These are phyloP conservation scores for Monascus ruber DNA, from an alignment of 2,329 filamentous ascomycete species.

Conservation along the genomic window DNA sequence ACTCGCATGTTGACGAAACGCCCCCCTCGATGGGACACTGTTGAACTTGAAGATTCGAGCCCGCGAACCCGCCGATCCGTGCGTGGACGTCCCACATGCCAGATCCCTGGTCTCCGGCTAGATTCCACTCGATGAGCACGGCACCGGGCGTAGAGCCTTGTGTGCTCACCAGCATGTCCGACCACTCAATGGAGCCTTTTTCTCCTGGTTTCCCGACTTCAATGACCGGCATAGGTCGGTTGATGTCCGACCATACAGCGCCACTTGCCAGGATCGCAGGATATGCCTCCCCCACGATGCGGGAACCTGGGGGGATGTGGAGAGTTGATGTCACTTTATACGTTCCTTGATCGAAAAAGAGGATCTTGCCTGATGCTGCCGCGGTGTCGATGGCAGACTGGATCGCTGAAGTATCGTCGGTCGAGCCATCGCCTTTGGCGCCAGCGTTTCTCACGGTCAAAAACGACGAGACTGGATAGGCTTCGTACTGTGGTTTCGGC, in stretches of 20 bases:
- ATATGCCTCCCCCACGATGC: constrained; percentile 46
- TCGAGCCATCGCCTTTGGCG: constrained; percentile 42
- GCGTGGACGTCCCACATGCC: constrained; percentile 50
- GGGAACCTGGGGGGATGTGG: constrained; percentile 37
- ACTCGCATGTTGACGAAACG: constrained; percentile 22
- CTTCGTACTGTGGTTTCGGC: constrained; percentile 46
- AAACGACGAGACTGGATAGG: constrained; percentile 27
- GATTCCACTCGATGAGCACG: constrained; percentile 62
- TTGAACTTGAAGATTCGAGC: constrained; percentile 33
- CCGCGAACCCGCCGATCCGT: constrained; percentile 41
- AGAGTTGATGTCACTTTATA: constrained; percentile 41
- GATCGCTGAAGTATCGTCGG: constrained; percentile 50
- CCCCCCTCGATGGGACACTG: constrained; percentile 34
- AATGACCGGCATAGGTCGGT: constrained; percentile 52
- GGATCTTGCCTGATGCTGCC: constrained; percentile 36
- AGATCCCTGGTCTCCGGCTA: constrained; percentile 37
- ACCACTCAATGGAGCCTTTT: constrained; percentile 55
- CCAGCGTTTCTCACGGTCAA: constrained; percentile 33
- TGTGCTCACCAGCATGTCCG: constrained; percentile 60
- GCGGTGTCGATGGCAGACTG: constrained; percentile 46
- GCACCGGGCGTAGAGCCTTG: constrained; percentile 57
- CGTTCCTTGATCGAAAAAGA: constrained; percentile 47
- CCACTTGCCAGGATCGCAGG: constrained; percentile 48
- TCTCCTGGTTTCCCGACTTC: constrained; percentile 56
- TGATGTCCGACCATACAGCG: constrained; percentile 43